Evolutionary conservation across 768 basidiomycete genomes (phyloP), one percentile per base, ranked within the genome.

Genomic region (Candolleomyces efflorescens): DNA sequence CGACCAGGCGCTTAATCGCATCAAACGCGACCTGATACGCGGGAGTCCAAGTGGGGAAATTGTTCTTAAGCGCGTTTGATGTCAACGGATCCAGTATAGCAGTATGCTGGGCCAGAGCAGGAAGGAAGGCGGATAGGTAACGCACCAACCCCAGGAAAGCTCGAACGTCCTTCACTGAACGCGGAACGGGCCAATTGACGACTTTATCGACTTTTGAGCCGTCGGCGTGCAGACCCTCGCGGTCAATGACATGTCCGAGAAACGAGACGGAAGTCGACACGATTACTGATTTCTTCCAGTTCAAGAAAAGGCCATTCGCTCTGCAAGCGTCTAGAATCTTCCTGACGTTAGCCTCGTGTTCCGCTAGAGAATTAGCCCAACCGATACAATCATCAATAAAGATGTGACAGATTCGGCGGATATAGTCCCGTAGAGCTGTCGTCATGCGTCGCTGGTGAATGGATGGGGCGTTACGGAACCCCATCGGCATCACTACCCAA

Each of bases 1-100:
- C 75, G 64, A 74, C 71, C 0, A 73, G 48, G 0, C 59, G 5
- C 43, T 74, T 75, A 18, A 75, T 68, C 0, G 55, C 55, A 3
- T 68, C 54, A 53, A 74, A 74, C 0, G 68, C 70, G 0, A 0
- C 0, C n/a, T 69, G 63, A 51, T 74, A 67, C 0, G 15, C 7
- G 0, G 22, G 10, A 2, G 53, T 49, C 73, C 71, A 73, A 18
- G 67, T 70, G 0, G 52, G 59, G 18, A 54, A 59, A 4, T 54
- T 11, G 2, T 5, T 1, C 0, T 59, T 20, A 5, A 18, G 17
- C 2, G 53, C 55, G 6, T 52, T 58, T 12, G 43, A 49, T 1
- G 52, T 62, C 0, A 60, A 44, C 1, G 52, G 38, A 22, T 53
- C 39, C 0, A 56, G 53, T 1, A 52, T 32, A 3, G 32, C 17